Percentiles rank a stretch among this genome's conserved stretches.
These are phyloP conservation scores for Penstemon davidsonii DNA, from an alignment of 257 asterid species.

Conservation along the genomic window DNA sequence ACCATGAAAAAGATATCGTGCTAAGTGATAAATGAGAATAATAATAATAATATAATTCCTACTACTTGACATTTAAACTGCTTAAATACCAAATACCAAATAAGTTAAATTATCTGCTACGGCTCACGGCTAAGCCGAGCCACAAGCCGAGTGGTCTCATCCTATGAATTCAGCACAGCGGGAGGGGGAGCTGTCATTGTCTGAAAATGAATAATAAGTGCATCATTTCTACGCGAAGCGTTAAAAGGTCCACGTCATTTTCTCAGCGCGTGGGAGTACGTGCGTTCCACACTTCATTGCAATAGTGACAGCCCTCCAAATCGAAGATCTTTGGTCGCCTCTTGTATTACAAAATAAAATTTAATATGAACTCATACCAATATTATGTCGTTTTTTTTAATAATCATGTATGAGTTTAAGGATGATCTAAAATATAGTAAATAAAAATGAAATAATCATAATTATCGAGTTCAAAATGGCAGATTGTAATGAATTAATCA, in stretches of 20 bases:
- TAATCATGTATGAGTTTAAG: no score
- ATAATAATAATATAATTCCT: background rate
- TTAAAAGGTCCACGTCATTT: conserved; percentile 25
- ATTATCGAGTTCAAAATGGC: no score
- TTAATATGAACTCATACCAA: no score
- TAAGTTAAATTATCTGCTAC: conserved; percentile 1
- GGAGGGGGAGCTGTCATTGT: conserved; percentile 47
- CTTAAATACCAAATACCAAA: conserved; percentile 18
- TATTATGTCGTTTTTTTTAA: no score
- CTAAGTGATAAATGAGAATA: no score
- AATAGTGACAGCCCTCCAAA: conserved; percentile 28
- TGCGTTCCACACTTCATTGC: conserved; percentile 7
- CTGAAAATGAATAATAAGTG: conserved; percentile 29
- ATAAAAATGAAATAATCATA: no score
- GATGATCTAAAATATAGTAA: no score
- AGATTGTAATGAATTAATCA: no score
- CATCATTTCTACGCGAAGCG: conserved; percentile 43
- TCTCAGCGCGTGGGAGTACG: conserved; percentile 31
- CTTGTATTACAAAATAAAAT: background rate
- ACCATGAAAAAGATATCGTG: no score
- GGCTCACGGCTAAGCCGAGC: conserved; percentile 22
- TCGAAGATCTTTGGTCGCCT: conserved; percentile 15
- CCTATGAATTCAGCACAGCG: conserved; percentile 20
- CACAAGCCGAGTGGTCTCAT: conserved; percentile 22
- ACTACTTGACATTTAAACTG: conserved; percentile 9